These are phyloP conservation scores for Lablab purpureus DNA, from an alignment of 306 rosid genomes.

Conservation along the genomic window DNA sequence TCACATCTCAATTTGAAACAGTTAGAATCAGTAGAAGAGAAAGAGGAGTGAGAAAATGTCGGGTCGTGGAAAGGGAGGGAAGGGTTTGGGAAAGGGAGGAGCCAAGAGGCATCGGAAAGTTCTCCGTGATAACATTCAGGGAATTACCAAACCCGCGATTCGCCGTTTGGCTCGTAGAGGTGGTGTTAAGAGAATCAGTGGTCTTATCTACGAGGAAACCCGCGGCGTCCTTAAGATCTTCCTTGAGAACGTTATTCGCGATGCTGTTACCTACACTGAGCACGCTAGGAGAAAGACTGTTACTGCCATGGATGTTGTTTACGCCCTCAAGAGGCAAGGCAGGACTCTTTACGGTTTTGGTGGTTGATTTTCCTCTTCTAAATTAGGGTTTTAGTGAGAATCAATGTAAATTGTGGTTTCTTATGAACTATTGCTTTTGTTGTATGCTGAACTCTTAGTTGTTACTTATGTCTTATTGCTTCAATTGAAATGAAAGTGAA, in stretches of 20 bases:
- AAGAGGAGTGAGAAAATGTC: conserved; percentile 42
- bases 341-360: conserved; percentile 48
- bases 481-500: neutral
- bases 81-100: conserved; percentile 66
- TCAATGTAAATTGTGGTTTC: neutral
- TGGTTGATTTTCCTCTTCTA: conserved; percentile 17
- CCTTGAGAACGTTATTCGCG: neutral
- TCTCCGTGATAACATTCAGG: conserved; percentile 52
- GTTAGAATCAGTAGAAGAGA: no score
- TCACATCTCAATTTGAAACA: neutral
- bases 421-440: neutral
- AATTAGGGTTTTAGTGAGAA: neutral
- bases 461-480: neutral
- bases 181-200: conserved; percentile 1
- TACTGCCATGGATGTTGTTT: conserved; percentile 62
- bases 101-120: conserved; percentile 62
- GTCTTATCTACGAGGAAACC: conserved; percentile 1
- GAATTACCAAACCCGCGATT: conserved; percentile 27
- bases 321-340: conserved; percentile 56
- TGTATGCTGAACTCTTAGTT: neutral
- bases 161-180: neutral
- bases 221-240: neutral
- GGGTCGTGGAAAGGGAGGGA: conserved; percentile 66
- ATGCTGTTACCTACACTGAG: conserved; percentile 41
- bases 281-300: conserved; percentile 64